Evolutionary conservation across 2,329 filamentous ascomycete genomes (phyloP), one percentile per base, ranked within the genome.

Genomic region (Aspergillus jensenii): DNA sequence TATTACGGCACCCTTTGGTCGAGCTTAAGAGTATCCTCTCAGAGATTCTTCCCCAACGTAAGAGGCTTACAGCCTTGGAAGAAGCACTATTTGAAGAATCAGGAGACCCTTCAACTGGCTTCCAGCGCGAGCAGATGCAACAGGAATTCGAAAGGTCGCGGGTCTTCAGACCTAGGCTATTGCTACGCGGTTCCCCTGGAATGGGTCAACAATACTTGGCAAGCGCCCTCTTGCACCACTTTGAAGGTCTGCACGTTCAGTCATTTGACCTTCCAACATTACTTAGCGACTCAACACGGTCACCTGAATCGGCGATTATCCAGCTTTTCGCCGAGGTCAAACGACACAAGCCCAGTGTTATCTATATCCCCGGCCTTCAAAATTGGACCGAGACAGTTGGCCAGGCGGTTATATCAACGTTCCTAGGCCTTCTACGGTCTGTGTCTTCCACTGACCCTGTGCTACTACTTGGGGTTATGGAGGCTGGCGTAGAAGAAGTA

Each of bases 181-280:
- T 99, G 31, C 88, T 99, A 56, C 84, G 87, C 43, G 95, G 95
- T n/a, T 73, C 82, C 9, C 81, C 86, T 45, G 95, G 95, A 9
- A 98, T 98, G 93, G 95, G 96, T 0, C 96, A 99, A 71, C 85
- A 88, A 49, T 97, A 99, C 68, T 80, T 99, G 40, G 87, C 91
- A 31, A 87, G 88, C 48, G 95, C 93, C 5, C 79, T 98, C 52
- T 79, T 98, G 62, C 91, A 96, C 73, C 88, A 96, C 70, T 89
- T 99, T 55, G 95, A 99, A 75, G 91, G 93, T 25, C 83, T 98
- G 2, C 92, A 98, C 76, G 90, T 99, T 3, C 93, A 98, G 72
- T 92, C 90, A 54, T 96, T 99, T 73, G 96, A 97, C 73, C 82
- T 99, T 57, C 87, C 93, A 0, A 95, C 90, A 15, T 81, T 99